Base-by-base conservation (phyloP, 192 early-diverging fungal species). In the Entophlyctis luteolus region DNA sequence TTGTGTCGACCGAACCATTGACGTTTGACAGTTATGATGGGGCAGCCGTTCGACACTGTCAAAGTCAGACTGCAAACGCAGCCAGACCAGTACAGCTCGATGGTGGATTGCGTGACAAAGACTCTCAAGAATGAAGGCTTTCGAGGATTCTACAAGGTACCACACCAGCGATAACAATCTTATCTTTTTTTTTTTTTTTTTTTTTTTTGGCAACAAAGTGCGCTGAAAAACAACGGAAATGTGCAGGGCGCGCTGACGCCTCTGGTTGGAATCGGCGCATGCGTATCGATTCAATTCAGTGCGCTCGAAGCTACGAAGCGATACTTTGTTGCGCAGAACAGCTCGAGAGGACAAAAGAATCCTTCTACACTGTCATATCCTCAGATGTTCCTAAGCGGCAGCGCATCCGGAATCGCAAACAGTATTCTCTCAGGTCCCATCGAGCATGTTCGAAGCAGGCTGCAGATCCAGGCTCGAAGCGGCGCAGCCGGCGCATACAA, bases 201-300 rank as follows among this genome's bases (percentile, higher is more conserved):
- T n/a, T n/a, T n/a, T n/a, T n/a, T n/a, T n/a, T n/a, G n/a, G n/a
- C n/a, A n/a, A n/a, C n/a, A n/a, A n/a, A n/a, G n/a, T n/a, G n/a
- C n/a, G n/a, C n/a, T n/a, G n/a, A n/a, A n/a, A 42, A 42, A 42
- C 8, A 42, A 42, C 39, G 8, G n/a, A 42, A 25, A 29, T 49
- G 12, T 67, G 34, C 48, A 80, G 74, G 96, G 96, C 27, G 95
- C 96, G 22, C 84, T 90, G 29, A 96, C 92, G 18, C 96, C 96
- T 0, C 82, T 98, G 27, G 79, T 98, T 3, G 96, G 96, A 47
- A 88, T 94, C 45, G 96, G 96, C 38, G 88, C 91, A 12, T 96
- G 94, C 72, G 96, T 98, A 4, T 94, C 93, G n/a, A 91, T 98
- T 72, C 96, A 98, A 80, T 98, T 98, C 72, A 79, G 88, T 33